These are phyloP conservation scores for Corinectria fuckeliana DNA, from an alignment of 2,329 filamentous ascomycete species.

Conservation along the genomic window DNA sequence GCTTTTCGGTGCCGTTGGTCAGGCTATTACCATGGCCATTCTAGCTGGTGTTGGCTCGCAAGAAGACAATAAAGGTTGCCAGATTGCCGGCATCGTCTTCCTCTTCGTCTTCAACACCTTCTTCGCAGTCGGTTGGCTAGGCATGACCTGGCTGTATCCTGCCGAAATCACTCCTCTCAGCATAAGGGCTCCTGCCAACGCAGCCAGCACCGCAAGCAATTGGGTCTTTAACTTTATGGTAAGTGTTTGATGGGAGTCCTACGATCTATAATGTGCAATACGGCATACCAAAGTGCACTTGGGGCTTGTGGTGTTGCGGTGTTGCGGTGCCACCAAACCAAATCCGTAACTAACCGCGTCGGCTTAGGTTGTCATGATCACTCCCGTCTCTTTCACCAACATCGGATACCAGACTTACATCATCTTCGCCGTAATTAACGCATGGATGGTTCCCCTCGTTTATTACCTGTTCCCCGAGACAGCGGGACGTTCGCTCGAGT, in stretches of 20 bases:
- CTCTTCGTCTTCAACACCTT: conserved; percentile 67
- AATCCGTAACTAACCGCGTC: not conserved
- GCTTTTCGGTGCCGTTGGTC: conserved; percentile 70
- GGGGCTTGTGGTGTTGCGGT: too few species aligned
- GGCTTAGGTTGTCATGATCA: conserved; percentile 63
- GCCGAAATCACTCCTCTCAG: conserved; percentile 71
- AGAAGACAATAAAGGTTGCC: conserved; percentile 54
- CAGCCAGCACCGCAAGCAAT: conserved; percentile 61
- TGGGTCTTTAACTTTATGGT: conserved; percentile 69
- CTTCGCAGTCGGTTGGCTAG: conserved; percentile 66
- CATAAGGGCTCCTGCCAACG: conserved; percentile 68
- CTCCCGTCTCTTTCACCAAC: conserved; percentile 62
- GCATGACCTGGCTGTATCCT: conserved; percentile 69
- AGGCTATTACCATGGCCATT: conserved; percentile 70
- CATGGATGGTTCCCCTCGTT: conserved; percentile 61
- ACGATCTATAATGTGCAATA: too few species aligned
- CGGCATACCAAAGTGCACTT: too few species aligned
- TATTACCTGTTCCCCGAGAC: conserved; percentile 73
- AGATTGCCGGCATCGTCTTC: conserved; percentile 69
- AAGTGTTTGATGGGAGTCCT: conserved; percentile 9
- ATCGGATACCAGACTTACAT: conserved; percentile 68
- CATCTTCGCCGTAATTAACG: conserved; percentile 71
- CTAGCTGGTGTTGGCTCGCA: conserved; percentile 62
- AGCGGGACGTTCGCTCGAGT: conserved; percentile 65
- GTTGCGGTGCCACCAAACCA: too few species aligned